These are phyloP conservation scores for Ilyonectria sp. DNA, from an alignment of 2,329 filamentous ascomycete genomes.

Conservation along the genomic window DNA sequence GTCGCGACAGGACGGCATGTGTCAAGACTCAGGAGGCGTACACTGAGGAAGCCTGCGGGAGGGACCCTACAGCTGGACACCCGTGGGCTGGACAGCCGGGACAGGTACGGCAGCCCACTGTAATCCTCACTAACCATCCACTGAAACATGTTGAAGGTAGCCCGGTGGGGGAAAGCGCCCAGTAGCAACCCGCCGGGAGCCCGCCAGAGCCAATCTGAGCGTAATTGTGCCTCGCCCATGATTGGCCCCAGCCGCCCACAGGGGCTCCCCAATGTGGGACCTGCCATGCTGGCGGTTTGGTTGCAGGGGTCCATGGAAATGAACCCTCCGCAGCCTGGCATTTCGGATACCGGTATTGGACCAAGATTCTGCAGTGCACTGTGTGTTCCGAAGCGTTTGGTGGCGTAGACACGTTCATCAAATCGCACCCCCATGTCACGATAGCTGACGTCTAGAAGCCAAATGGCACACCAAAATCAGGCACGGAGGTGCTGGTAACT, in stretches of 20 bases:
- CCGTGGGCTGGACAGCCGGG: constrained; percentile 4
- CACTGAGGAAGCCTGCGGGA: constrained; percentile 21
- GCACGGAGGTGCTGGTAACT: not conserved
- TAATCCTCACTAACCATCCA: constrained; percentile 14
- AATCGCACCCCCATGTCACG: not conserved
- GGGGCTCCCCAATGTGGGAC: constrained; percentile 35
- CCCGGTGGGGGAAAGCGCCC: constrained; percentile 25
- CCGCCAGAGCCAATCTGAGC: constrained; percentile 26
- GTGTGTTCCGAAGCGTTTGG: constrained; percentile 16
- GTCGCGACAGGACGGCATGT: constrained; percentile 52
- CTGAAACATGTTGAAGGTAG: constrained; percentile 28
- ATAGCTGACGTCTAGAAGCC: not conserved
- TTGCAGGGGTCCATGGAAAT: constrained; percentile 38
- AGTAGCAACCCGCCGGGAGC: constrained; percentile 6
- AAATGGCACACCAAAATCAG: not conserved
- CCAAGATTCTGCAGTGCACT: constrained; percentile 1
- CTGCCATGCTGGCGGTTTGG: constrained; percentile 40
- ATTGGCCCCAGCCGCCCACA: constrained; percentile 36
- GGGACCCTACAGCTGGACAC: constrained; percentile 20
- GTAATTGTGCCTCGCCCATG: constrained; percentile 6
- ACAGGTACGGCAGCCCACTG: constrained; percentile 25
- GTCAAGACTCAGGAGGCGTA: constrained; percentile 47
- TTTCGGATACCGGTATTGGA: constrained; percentile 15
- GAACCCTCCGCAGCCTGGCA: constrained; percentile 28
- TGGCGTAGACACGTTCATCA: not conserved